These are phyloP conservation scores for Termitomyces sp. DNA, from an alignment of 768 basidiomycete genomes.

Conservation along the genomic window DNA sequence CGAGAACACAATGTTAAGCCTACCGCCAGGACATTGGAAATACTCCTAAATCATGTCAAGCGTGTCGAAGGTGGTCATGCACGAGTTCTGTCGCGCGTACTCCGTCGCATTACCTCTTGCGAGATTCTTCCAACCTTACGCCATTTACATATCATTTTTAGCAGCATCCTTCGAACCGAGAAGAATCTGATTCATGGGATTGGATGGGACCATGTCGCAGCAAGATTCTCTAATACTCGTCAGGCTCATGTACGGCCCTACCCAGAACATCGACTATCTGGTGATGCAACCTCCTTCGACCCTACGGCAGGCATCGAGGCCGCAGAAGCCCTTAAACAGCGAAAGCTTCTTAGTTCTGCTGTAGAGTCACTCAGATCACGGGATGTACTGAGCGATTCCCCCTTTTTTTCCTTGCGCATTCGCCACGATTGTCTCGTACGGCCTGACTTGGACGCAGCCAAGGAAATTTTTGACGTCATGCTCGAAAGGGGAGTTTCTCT, in stretches of 20 bases:
- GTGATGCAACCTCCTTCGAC: slow-evolving; percentile 33
- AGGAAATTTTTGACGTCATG: slow-evolving; percentile 52
- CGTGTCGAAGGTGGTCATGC: slow-evolving; percentile 38
- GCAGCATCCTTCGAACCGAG: slow-evolving; percentile 46
- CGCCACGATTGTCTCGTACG: slow-evolving; percentile 52
- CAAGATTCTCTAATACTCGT: slow-evolving; percentile 30
- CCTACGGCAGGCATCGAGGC: slow-evolving; percentile 42
- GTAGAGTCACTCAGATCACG: slow-evolving; percentile 41
- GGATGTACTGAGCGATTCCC: slow-evolving; percentile 48
- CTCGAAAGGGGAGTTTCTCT: slow-evolving; percentile 66
- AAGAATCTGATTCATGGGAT: slow-evolving; percentile 35
- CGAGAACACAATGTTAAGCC: slow-evolving; percentile 40
- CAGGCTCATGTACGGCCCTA: slow-evolving; percentile 5
- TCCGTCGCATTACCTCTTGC: slow-evolving; percentile 39
- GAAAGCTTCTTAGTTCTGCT: slow-evolving; percentile 32
- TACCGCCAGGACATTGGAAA: slow-evolving; percentile 48
- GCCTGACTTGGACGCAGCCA: slow-evolving; percentile 44
- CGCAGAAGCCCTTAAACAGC: slow-evolving; percentile 23
- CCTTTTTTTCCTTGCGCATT: slow-evolving; percentile 58
- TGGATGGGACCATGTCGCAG: slow-evolving; percentile 42
- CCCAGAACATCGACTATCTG: slow-evolving; percentile 17
- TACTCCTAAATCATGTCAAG: slow-evolving; percentile 49
- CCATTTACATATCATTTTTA: slow-evolving; percentile 53
- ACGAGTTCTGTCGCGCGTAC: slow-evolving; percentile 37
- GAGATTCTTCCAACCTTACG: slow-evolving; percentile 41